These are phyloP conservation scores for Fraxinus baroniana DNA, from an alignment of 305 asterid species.

Conservation along the genomic window DNA sequence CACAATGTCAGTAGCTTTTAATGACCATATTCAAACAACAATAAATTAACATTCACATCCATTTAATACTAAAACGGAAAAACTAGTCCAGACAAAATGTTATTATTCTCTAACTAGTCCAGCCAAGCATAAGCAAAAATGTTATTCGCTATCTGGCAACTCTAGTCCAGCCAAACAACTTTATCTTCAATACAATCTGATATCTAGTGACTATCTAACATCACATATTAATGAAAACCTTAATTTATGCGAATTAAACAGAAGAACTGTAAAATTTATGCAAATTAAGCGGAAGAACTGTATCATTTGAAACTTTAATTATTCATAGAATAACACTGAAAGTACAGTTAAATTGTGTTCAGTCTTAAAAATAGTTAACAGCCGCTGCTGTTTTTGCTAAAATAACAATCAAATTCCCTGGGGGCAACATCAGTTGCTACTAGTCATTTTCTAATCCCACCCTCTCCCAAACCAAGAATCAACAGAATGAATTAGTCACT, in stretches of 20 bases:
- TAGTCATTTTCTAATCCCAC: background rate
- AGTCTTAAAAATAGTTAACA: background rate
- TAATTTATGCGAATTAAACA: background rate
- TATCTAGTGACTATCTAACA: background rate
- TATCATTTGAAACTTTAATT: background rate
- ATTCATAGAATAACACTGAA: background rate
- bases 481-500: background rate
- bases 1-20: background rate
- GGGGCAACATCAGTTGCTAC: constrained; percentile 4
- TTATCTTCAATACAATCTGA: background rate
- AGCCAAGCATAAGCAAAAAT: background rate
- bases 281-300: background rate
- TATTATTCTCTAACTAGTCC: background rate
- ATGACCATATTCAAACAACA: no score
- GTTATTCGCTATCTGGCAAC: background rate
- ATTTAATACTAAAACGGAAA: no score
- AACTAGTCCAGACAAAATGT: background rate
- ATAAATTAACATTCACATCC: background rate
- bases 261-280: background rate
- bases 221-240: background rate
- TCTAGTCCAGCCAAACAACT: background rate
- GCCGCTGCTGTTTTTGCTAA: background rate
- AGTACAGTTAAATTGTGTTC: constrained; percentile 2
- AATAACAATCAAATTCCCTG: background rate
- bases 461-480: background rate